A percentile compares a stretch with the other conserved stretches of the same genome.
phyloP scores from a whole-genome alignment of 1,284 basidiomycete species.

The Wallemia ichthyophaga region DNA sequence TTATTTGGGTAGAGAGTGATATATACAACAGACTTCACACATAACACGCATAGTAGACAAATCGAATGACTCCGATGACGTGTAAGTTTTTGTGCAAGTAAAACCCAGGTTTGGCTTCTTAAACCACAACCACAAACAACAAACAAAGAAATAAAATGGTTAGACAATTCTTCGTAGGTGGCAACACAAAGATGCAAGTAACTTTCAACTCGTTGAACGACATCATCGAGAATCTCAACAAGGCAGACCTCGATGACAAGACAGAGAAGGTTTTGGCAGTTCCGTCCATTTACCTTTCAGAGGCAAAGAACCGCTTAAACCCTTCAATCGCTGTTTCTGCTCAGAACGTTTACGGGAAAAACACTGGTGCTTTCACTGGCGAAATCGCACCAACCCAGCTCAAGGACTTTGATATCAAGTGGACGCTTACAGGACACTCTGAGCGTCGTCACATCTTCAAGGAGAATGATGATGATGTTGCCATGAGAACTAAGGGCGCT shows the following conservation, averaged over 20 bases:
- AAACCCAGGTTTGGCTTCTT: neutral
- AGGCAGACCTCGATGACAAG: conserved; percentile 36
- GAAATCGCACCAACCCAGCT: conserved; percentile 74
- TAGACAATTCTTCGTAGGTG: conserved; percentile 2
- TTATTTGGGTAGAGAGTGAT: no score
- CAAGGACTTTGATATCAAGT: conserved; percentile 55
- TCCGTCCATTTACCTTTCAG: conserved; percentile 52
- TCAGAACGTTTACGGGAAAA: conserved; percentile 69
- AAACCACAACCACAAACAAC: neutral
- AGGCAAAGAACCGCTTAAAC: conserved; percentile 28
- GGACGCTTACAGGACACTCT: conserved; percentile 91
- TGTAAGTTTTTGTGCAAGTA: no score
- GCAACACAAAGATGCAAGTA: conserved; percentile 87
- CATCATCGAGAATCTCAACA: conserved; percentile 38
- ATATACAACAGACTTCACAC: no score
- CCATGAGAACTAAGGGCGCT: conserved; percentile 57
- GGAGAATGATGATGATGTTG: conserved; percentile 57
- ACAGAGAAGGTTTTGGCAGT: conserved; percentile 82
- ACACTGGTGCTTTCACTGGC: conserved; percentile 76
- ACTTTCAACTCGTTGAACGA: conserved; percentile 30
- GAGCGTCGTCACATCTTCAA: conserved; percentile 79
- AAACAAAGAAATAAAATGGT: neutral
- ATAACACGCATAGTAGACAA: no score
- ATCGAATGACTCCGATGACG: neutral
- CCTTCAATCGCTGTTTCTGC: conserved; percentile 33